These are phyloP conservation scores for Ophiocordyceps camponoti-leonardi DNA, from an alignment of 2,329 filamentous ascomycete genomes.

Conservation along the genomic window DNA sequence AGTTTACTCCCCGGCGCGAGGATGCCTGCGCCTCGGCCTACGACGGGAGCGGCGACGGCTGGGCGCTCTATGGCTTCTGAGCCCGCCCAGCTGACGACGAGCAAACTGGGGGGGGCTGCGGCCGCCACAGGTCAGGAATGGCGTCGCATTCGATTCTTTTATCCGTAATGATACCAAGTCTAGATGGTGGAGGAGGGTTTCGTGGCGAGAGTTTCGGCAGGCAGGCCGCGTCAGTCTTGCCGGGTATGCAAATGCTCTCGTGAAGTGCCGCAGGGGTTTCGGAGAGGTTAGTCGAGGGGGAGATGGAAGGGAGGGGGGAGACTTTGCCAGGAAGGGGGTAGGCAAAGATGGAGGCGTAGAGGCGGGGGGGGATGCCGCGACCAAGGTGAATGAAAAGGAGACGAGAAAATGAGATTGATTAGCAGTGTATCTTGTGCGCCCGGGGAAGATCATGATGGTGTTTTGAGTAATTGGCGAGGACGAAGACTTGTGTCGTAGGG, in stretches of 20 bases:
- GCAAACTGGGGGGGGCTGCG: not conserved
- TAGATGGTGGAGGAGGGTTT: slow-evolving; percentile 4
- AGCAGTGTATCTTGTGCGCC: too few relatives aligned
- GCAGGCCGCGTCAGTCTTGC: not conserved
- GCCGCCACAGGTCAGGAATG: not conserved
- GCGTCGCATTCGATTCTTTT: slow-evolving; percentile 2
- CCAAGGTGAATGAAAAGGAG: too few relatives aligned
- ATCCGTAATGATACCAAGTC: slow-evolving; percentile 9
- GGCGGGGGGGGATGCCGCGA: not conserved
- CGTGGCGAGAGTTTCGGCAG: not conserved
- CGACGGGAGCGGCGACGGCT: slow-evolving; percentile 31
- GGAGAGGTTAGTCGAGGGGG: not conserved
- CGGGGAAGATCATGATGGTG: too few relatives aligned
- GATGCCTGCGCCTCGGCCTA: slow-evolving; percentile 7
- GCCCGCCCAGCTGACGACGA: not conserved
- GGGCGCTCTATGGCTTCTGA: slow-evolving; percentile 48
- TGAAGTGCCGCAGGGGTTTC: not conserved
- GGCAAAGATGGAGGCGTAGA: not conserved
- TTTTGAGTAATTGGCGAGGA: too few relatives aligned
- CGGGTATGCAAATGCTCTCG: not conserved
- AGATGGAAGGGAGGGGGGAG: too few relatives aligned
- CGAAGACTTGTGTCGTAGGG: too few relatives aligned
- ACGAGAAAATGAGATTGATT: not conserved
- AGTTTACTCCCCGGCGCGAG: slow-evolving; percentile 30
- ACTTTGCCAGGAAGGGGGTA: not conserved